Evolutionary conservation across 2,329 filamentous ascomycete species (phyloP), one percentile per base, ranked within the genome.

Genomic region (Penicillium oxalicum): DNA sequence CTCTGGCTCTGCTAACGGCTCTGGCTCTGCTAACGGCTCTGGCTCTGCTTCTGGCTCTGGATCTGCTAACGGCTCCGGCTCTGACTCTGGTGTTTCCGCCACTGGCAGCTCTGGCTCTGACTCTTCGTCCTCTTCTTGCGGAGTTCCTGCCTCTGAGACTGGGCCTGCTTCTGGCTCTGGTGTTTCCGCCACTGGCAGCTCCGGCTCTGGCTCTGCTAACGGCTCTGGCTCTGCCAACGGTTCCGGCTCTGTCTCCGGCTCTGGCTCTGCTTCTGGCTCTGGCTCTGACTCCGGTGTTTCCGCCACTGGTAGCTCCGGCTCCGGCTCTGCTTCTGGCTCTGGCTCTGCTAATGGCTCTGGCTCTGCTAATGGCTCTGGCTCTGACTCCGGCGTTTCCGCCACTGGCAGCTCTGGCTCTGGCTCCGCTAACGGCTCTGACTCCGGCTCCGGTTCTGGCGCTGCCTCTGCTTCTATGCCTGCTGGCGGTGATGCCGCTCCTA

Each of bases 221-320:
- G 32, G 25, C 25, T 34, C 49, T 5, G 36, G 35, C 26, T 40
- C 48, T 32, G 9, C 13, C 11, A 39, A 44, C 12, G 50, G 44
- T 18, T 35, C 45, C 25, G 28, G n/a, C 24, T 27, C 43, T 9
- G 48, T 35, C 32, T 18, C 47, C 38, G 39, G 24, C 39, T 11
- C 49, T 25, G 44, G 44, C n/a, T 44, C 51, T 35, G 45, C 40
- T 33, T 53, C 50, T 35, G 9, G 45, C 32, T n/a, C 38, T 25
- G 54, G 52, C 33, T 9, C 49, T 36, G 35, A 34, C 34, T 9
- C 38, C 11, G 40, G 40, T 32, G 26, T 47, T 42, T 40, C 50
- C 8, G 41, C 36, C 35, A 56, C 53, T 11, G 56, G 59, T 6
- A n/a, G n/a, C n/a, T 60, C 56, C 25, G 54, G 56, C 18, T 54